Base-by-base conservation (phyloP, 2,329 filamentous ascomycete species). In the Ceratocystiopsis sp. region DNA sequence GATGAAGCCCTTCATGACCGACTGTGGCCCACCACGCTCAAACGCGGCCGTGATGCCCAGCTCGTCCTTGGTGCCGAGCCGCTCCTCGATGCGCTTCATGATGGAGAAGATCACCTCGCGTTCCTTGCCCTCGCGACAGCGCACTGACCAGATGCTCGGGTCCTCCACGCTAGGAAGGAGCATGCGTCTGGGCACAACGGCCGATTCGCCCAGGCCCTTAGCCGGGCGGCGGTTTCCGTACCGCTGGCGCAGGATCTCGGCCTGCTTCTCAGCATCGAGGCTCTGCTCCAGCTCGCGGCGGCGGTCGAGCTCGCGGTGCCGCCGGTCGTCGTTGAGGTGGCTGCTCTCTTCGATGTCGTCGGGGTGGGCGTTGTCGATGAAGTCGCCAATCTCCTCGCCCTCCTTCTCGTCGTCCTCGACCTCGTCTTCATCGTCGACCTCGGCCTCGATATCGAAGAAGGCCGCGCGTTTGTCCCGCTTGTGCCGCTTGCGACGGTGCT, bases 361-460 rank as follows among this genome's bases (percentile, higher is more conserved):
- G 8, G 84, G 84, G 58, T 96, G 86, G 49, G 84, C 83, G 58
- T 93, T 84, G 51, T 85, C 83, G 57, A 86, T 86, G 57, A 91
- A 85, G 51, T 84, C 81, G 45, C 85, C 85, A 42, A 79, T 76
- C 51, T 80, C 85, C 52, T 86, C 79, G 46, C 84, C 77, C 43
- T 93, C 86, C 52, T 93, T 85, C 52, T 95, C 89, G 42, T 93
- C 85, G 50, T 93, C 85, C 48, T 84, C 83, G 51, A 74, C 80
- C 51, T 85, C 83, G 53, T 94, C 86, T 53, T 93, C 86, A 50
- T 93, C 91, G 56, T 96, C 91, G 52, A 98, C 91, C 64, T 95
- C 91, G 59, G 91, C 91, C 69, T 98, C 91, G 55, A 89, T 84
- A 76, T 98, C 91, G 64, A 98, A 78, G 75, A 95, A 95, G 55